A percentile compares a stretch with the other conserved stretches of the same genome.
These are phyloP conservation scores for Xylaria intraflava DNA, from an alignment of 495 filamentous ascomycete genomes.

Conservation along the genomic window DNA sequence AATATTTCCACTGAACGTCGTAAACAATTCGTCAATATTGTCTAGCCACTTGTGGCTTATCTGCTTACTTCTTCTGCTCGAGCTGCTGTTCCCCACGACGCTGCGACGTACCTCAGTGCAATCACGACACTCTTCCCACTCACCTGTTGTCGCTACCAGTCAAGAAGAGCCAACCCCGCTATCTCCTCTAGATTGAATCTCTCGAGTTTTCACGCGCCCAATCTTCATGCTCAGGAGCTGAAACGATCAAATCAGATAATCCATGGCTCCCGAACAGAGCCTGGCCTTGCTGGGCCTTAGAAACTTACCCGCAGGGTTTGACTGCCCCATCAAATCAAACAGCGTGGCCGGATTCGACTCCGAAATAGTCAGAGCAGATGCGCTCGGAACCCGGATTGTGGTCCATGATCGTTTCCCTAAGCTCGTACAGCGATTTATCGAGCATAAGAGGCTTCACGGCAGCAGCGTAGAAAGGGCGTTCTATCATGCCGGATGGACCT, in stretches of 20 bases:
- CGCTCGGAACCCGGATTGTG: conserved; percentile 16
- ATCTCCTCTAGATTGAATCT: not conserved
- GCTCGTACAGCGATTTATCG: conserved; percentile 18
- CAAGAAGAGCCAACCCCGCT: not conserved
- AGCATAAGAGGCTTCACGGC: conserved; percentile 16
- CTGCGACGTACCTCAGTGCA: too few species aligned
- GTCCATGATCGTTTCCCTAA: conserved; percentile 14
- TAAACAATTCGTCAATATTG: too few species aligned
- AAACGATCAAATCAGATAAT: not conserved
- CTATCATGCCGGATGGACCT: conserved; percentile 15
- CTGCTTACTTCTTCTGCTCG: too few species aligned
- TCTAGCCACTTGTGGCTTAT: too few species aligned
- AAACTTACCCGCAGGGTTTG: conserved; percentile 5
- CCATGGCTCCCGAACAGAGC: not conserved
- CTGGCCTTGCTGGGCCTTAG: conserved; percentile 11
- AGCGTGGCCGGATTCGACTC: conserved; percentile 16
- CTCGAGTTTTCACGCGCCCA: not conserved
- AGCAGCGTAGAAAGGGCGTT: conserved; percentile 8
- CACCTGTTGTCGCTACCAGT: too few species aligned
- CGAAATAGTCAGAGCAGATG: conserved; percentile 12
- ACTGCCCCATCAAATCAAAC: conserved; percentile 13
- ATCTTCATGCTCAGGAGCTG: not conserved
- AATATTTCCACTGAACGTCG: too few species aligned
- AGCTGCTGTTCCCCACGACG: too few species aligned
- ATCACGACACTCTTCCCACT: conserved; percentile 8